A percentile compares a stretch with the other conserved stretches of the same genome.
Evolutionary conservation across 805 yeast species (phyloP).

Genomic region (Myxozyma sirexii): DNA sequence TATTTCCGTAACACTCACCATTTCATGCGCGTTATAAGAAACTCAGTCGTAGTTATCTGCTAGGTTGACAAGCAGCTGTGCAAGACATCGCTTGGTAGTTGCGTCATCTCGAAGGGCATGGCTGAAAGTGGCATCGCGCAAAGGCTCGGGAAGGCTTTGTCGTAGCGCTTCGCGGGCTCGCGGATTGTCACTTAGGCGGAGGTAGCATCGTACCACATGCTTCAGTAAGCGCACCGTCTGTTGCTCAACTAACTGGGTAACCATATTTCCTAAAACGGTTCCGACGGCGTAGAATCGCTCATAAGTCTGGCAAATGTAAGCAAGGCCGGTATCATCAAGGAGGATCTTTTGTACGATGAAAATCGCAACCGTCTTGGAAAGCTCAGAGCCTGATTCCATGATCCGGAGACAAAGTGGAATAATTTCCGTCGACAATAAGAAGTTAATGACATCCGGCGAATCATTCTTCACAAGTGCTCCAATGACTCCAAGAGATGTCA

Average conservation of each 20-base stretch:
- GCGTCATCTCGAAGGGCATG: slow-evolving; percentile 79
- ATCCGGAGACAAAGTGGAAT: slow-evolving; percentile 92
- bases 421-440: slow-evolving; percentile 90
- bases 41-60: slow-evolving; percentile 44
- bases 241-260: slow-evolving; percentile 74
- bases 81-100: slow-evolving; percentile 83
- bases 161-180: slow-evolving; percentile 89
- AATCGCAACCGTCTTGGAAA: slow-evolving; percentile 94
- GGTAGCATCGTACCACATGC: slow-evolving; percentile 91
- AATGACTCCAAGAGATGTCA: slow-evolving; percentile 92
- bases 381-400: slow-evolving; percentile 93
- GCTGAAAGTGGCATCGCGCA: slow-evolving; percentile 84
- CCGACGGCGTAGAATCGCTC: slow-evolving; percentile 95
- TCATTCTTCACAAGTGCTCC: slow-evolving; percentile 97
- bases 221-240: slow-evolving; percentile 84
- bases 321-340: slow-evolving; percentile 86
- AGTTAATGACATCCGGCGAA: slow-evolving; percentile 90
- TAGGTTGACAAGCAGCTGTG: slow-evolving; percentile 74
- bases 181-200: slow-evolving; percentile 83
- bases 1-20: too few relatives aligned
- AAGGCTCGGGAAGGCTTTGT: slow-evolving; percentile 80
- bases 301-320: slow-evolving; percentile 91
- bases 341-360: slow-evolving; percentile 92
- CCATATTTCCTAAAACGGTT: slow-evolving; percentile 83
- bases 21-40: background rate